Percentiles rank a stretch among this genome's conserved stretches.
Conservation (phyloP, 2,329 filamentous ascomycete species). For the Penicillium sp. region DNA sequence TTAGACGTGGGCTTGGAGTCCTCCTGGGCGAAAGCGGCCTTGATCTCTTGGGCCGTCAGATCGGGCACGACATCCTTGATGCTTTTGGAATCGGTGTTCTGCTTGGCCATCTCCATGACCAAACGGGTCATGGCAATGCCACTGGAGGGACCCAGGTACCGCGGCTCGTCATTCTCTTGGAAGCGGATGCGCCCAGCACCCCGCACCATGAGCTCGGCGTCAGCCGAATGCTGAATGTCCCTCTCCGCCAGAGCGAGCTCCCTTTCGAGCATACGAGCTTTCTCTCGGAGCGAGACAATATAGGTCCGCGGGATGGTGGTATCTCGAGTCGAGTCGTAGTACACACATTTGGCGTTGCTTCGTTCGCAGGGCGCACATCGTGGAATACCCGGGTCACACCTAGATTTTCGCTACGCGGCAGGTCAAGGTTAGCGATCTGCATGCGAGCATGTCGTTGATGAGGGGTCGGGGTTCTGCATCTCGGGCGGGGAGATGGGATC, state of each 20-base stretch:
- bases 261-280: constrained; percentile 74
- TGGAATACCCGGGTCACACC: constrained; percentile 89
- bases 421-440: constrained; percentile 7
- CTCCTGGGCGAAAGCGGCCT: constrained; percentile 67
- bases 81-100: constrained; percentile 83
- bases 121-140: constrained; percentile 92
- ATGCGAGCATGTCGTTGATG: background rate
- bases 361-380: constrained; percentile 90
- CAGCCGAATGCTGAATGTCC: constrained; percentile 67
- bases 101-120: constrained; percentile 94
- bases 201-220: constrained; percentile 80
- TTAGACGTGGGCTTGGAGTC: constrained; percentile 66
- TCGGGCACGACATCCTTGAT: constrained; percentile 91
- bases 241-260: constrained; percentile 77
- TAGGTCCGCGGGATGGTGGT: constrained; percentile 85
- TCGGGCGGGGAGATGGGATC: constrained; percentile 18
- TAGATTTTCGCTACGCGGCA: constrained; percentile 76
- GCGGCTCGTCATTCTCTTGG: constrained; percentile 79
- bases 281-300: constrained; percentile 86
- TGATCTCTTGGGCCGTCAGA: constrained; percentile 62
- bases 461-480: background rate
- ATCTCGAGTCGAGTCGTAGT: constrained; percentile 85
- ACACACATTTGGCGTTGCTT: constrained; percentile 87
- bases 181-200: constrained; percentile 82
- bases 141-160: constrained; percentile 89